Conservation (phyloP, 495 filamentous ascomycete species). For the Xylaria flabelliformis region DNA sequence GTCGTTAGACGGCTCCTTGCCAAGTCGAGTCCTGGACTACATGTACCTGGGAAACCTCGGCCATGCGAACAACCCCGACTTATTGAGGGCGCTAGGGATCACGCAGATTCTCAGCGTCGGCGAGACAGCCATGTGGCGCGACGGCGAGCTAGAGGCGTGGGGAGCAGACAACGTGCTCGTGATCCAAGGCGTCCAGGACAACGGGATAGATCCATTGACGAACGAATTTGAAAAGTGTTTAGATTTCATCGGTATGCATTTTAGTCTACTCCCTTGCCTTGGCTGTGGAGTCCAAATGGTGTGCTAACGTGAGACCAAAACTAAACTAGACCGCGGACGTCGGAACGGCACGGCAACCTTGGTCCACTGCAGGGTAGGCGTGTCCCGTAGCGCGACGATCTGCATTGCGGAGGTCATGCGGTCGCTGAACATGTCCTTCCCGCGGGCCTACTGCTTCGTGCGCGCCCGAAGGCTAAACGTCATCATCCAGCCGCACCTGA, state of each 20-base stretch:
- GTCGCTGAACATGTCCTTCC: conserved; percentile 77
- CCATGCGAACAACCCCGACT: conserved; percentile 90
- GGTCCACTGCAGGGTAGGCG: conserved; percentile 95
- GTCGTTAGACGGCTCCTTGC: conserved; percentile 87
- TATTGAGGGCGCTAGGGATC: conserved; percentile 82
- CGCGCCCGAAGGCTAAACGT: conserved; percentile 82
- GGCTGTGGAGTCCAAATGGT: background rate
- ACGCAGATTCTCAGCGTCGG: conserved; percentile 91
- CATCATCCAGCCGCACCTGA: conserved; percentile 67
- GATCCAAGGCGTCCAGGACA: conserved; percentile 89
- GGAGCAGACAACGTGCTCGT: conserved; percentile 75
- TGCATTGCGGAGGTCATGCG: conserved; percentile 99
- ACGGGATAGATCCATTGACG: conserved; percentile 90
- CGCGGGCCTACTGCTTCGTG: conserved; percentile 94
- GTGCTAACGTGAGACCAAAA: conserved; percentile 23
- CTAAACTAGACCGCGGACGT: conserved; percentile 71
- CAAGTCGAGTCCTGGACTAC: conserved; percentile 87
- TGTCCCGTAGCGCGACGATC: conserved; percentile 93
- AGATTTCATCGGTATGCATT: conserved; percentile 83
- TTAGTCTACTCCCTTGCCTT: background rate
- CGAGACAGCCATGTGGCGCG: conserved; percentile 81
- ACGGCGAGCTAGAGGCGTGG: conserved; percentile 70
- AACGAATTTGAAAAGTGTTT: conserved; percentile 87
- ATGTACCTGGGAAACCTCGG: conserved; percentile 94
- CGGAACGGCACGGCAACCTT: conserved; percentile 80